Base-by-base conservation (phyloP, 2,329 filamentous ascomycete species). In the Aspergillus jensenii region DNA sequence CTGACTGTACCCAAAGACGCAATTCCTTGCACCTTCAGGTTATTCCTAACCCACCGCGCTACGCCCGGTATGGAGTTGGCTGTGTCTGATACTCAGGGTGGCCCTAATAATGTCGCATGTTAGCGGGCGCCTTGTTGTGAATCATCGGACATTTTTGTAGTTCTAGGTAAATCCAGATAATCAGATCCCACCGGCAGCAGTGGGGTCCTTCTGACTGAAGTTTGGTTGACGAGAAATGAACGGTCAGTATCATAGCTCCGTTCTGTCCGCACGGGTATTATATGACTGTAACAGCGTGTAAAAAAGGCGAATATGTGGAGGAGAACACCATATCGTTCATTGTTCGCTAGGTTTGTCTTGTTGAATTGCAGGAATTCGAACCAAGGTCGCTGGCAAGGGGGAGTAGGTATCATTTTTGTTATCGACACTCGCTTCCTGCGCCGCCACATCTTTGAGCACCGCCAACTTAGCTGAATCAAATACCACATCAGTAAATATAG, bases 341-440 rank as follows among this genome's bases (percentile, higher is more conserved):
- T 5, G 41, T 17, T 25, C 23, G 12, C 12, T n/a, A 3, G 11
- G 39, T 19, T 51, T 55, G 17, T 65, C 65, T 49, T 59, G 57
- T 61, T 64, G 63, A 48, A 71, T 69, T 50, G 69, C 68, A 43
- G 76, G 75, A 59, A 79, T 78, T 58, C 77, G 73, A 59, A 79
- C 76, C 56, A 79, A 64, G 9, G 76, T 77, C 48, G 75, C 71
- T 52, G 76, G 76, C 31, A 78, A 64, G 21, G 62, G 62, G 47
- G 64, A 52, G 25, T 96, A 68, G 92, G 93, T 79, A 83, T 93
- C 69, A 87, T 93, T 53, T 6, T 60, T 52, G 15, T 51, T 48
- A 25, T 49, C 62, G 44, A 56, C 15, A 23, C 56, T 46, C 47
- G 63, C 19, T 53, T 58, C 59, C 59, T 62, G 56, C 11, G 59